Conservation (phyloP, 768 basidiomycete species). For the Boletus vermiculosoides region DNA sequence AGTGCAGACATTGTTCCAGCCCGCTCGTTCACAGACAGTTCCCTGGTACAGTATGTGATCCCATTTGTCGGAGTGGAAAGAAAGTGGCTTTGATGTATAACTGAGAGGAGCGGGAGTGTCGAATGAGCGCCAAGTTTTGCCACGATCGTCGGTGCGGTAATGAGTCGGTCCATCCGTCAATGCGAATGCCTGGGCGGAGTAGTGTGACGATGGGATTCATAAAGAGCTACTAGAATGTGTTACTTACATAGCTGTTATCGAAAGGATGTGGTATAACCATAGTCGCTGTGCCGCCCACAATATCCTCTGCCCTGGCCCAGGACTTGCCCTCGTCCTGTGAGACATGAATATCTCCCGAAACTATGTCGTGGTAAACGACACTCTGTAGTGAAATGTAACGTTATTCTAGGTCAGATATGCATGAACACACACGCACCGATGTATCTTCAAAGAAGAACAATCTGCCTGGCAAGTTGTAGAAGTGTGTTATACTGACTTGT, state of each 20-base stretch:
- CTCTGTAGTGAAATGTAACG: constrained; percentile 35
- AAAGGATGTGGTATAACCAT: constrained; percentile 88
- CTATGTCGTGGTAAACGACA: constrained; percentile 80
- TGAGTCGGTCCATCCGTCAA: constrained; percentile 73
- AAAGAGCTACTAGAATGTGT: not conserved
- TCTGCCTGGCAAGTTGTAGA: constrained; percentile 70
- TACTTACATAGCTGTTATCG: constrained; percentile 68
- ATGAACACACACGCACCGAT: constrained; percentile 52
- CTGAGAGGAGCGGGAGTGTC: constrained; percentile 52
- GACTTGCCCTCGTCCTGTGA: constrained; percentile 86
- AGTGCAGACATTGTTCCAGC: constrained; percentile 59
- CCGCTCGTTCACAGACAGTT: constrained; percentile 52
- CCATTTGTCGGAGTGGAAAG: constrained; percentile 86
- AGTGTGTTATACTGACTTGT: constrained; percentile 47
- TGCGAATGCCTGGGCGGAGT: constrained; percentile 70
- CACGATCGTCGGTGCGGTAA: constrained; percentile 86
- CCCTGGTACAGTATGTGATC: constrained; percentile 82
- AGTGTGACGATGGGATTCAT: not conserved
- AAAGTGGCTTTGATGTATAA: constrained; percentile 60
- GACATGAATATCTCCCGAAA: constrained; percentile 66
- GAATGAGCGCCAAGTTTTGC: constrained; percentile 85
- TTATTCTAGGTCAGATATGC: not conserved
- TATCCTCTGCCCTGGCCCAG: constrained; percentile 50
- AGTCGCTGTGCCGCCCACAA: constrained; percentile 55
- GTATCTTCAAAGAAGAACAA: constrained; percentile 95